Base-by-base conservation (phyloP, 148 eudicot genomes). In the Silene conica region DNA sequence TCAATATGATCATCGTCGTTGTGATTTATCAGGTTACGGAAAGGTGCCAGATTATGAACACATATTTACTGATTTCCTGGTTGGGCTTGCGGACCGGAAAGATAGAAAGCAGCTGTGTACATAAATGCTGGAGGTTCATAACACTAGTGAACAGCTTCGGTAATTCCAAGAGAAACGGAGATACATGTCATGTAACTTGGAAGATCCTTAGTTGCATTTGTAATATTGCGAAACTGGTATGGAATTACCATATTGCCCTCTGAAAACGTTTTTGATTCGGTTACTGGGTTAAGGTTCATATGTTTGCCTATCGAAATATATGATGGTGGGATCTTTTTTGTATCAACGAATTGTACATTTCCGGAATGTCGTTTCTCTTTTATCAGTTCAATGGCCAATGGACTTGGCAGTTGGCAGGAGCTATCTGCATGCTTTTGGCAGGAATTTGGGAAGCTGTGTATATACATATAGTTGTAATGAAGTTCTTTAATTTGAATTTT, bases 11-110 rank as follows among this genome's bases (percentile, higher is more conserved):
- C 12, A 71, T 60, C 46, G 22, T 28, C 13, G 20, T 50, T 58
- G n/a, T 45, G 38, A 63, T 21, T 41, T 74, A 59, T 67, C 88
- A 90, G 92, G 96, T 58, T 90, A 74, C 79, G 96, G 92, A 50
- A 90, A 90, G 84, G 82, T 90, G 86, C 92, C 96, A 1, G 90
- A 79, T 16, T 90, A 90, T 64, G 96, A 90, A 79, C 90, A 85
- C 58, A 82, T 87, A 74, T 90, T 90, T 75, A 88, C 91, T 11
- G 91, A 90, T 79, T 90, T 90, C 76, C 85, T 90, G 31, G 82
- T 78, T 14, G 83, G 79, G 69, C 72, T 88, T 34, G 74, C 15
- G 82, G 82, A 82, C 43, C 82, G 78, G 80, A 85, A 88, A 68
- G 57, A 50, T 63, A 81, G 72, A 67, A 86, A 86, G 78, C 50